Evolutionary conservation across 148 eudicot species (phyloP), one percentile per base, ranked within the genome.

Genomic region (Agrostemma githago): DNA sequence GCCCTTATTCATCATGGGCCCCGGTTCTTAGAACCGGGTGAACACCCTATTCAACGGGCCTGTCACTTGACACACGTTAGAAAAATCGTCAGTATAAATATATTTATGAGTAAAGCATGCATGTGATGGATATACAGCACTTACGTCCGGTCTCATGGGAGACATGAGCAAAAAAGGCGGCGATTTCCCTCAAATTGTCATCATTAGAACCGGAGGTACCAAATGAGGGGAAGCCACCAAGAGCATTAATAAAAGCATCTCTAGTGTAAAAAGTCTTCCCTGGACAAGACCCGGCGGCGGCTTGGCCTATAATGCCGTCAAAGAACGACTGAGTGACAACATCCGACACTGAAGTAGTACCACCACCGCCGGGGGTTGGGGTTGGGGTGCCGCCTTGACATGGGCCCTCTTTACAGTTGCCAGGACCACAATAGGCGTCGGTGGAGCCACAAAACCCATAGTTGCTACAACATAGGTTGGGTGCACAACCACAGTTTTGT

Each of bases 61-160:
- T n/a, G n/a, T n/a, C n/a, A n/a, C n/a, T n/a, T n/a, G n/a, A n/a
- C 34, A 26, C 34, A 26, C 34, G 34, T 26, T 26, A 26, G 34
- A 26, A 26, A 26, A 26, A 26, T 1, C 0, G 34, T 26, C 1
- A 26, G 34, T 26, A 26, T 26, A 26, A 26, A 26, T 1, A 26
- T 26, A 26, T 26, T 26, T 26, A 26, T 26, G 34, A 26, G 34
- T 26, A 26, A 26, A 26, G 34, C 34, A 26, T 26, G 34, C 34
- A 26, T 26, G 34, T 0, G 34, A 26, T 26, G 34, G 34, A 26
- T 26, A 26, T 26, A 26, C 1, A 26, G 39, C 40, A 73, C 82
- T 86, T 85, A 90, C 96, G 74, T 78, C 85, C 86, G 57, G 96
- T 90, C 77, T 90, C 92, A 81, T 90, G 92, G 0, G 92, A 73